phyloP scores from a whole-genome alignment of 202 grass and related monocot species.

The Carex arenaria region DNA sequence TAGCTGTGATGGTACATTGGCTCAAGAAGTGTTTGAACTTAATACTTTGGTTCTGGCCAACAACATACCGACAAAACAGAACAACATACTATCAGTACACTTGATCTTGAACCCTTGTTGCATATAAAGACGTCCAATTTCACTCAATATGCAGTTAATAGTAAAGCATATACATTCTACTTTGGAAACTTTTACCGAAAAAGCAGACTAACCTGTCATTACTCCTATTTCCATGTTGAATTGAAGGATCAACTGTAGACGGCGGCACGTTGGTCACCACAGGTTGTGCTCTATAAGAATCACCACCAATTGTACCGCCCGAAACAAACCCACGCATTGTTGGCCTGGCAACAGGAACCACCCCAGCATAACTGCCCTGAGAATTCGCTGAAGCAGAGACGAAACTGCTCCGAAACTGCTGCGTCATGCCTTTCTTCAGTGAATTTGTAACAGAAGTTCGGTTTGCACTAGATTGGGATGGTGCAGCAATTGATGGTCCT shows the following conservation, averaged over 20 bases:
- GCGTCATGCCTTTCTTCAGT: slow-evolving; percentile 71
- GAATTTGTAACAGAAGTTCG: slow-evolving; percentile 55
- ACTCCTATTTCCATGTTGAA: slow-evolving; percentile 41
- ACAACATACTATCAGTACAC: background rate
- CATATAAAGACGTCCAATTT: background rate
- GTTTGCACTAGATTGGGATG: slow-evolving; percentile 45
- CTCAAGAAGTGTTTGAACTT: background rate
- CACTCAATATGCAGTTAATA: background rate
- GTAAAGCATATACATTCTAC: background rate
- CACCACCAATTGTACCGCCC: slow-evolving; percentile 81
- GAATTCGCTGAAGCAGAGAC: slow-evolving; percentile 63
- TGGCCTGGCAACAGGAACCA: slow-evolving; percentile 31
- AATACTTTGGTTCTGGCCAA: background rate
- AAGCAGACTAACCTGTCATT: slow-evolving; percentile 49
- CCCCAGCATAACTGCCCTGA: slow-evolving; percentile 23
- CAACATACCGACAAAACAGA: background rate
- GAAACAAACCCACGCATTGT: slow-evolving; percentile 83
- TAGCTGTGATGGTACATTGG: no score
- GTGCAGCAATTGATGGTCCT: slow-evolving; percentile 30
- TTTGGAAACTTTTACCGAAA: background rate
- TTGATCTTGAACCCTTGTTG: background rate
- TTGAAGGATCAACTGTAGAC: slow-evolving; percentile 36
- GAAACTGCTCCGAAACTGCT: slow-evolving; percentile 89
- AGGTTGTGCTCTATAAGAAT: slow-evolving; percentile 19
- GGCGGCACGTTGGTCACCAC: slow-evolving; percentile 21